phyloP scores from a whole-genome alignment of 2,329 filamentous ascomycete genomes.

The Phoma sp. region DNA sequence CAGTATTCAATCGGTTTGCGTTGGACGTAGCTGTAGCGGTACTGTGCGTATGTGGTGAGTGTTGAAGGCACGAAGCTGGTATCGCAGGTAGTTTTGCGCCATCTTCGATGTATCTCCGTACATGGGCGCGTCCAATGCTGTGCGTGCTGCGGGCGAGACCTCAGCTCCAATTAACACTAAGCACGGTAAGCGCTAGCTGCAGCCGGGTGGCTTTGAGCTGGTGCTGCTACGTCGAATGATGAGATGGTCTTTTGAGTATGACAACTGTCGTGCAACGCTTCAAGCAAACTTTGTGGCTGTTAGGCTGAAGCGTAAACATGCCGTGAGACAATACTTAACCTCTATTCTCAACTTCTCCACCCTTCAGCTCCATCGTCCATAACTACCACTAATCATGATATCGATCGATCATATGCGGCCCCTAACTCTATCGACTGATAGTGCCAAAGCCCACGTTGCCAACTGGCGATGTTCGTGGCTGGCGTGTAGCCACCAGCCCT shows the following conservation, averaged over 20 bases:
- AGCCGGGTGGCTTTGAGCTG: slow-evolving; percentile 17
- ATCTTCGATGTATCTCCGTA: slow-evolving; percentile 5
- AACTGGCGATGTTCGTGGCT: slow-evolving; percentile 1
- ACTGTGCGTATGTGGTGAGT: not conserved
- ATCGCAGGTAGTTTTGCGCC: not conserved
- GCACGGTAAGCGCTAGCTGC: slow-evolving; percentile 16
- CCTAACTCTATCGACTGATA: not conserved
- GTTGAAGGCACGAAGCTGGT: not conserved
- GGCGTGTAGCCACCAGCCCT: not conserved
- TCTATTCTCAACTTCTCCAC: not conserved
- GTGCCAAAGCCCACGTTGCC: not conserved
- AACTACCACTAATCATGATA: not conserved
- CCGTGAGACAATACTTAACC: not conserved
- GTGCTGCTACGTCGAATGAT: not conserved
- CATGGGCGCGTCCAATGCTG: slow-evolving; percentile 4
- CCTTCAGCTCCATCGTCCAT: not conserved
- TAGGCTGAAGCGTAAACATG: not conserved
- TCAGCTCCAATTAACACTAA: slow-evolving; percentile 15
- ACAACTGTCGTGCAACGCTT: slow-evolving; percentile 1
- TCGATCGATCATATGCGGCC: not conserved
- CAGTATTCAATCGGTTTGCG: too few relatives aligned
- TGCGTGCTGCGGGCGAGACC: slow-evolving; percentile 13
- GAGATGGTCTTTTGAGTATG: not conserved
- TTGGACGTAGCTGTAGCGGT: not conserved
- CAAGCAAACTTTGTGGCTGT: not conserved